These are phyloP conservation scores for Ceratocystis variospora DNA, from an alignment of 2,329 filamentous ascomycete species.

Conservation along the genomic window DNA sequence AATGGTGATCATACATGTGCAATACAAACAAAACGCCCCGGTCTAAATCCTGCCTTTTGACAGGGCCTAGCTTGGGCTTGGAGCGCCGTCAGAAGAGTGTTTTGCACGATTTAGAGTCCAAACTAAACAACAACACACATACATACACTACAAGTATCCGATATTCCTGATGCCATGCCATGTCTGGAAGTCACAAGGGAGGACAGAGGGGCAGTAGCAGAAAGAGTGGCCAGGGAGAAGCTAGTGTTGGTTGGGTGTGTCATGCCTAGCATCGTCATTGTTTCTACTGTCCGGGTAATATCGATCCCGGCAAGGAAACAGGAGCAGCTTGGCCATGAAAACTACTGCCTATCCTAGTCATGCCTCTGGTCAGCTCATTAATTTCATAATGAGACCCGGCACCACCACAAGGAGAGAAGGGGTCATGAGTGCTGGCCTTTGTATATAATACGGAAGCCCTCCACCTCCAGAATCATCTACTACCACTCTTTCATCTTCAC, in stretches of 20 bases:
- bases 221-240: neutral
- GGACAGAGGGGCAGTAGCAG: neutral
- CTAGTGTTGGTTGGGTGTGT: neutral
- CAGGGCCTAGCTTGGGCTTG: neutral
- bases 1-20: slow-evolving; percentile 16
- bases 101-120: slow-evolving; percentile 9
- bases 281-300: neutral
- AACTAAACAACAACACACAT: neutral
- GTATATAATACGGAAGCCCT: slow-evolving; percentile 5
- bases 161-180: neutral
- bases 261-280: neutral
- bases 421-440: neutral
- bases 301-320: neutral
- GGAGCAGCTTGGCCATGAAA: neutral
- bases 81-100: slow-evolving; percentile 17
- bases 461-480: neutral
- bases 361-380: neutral
- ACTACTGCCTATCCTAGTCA: neutral
- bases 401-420: too few species aligned
- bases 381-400: neutral
- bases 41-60: neutral
- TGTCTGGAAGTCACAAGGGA: neutral
- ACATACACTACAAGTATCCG: neutral
- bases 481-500: slow-evolving; percentile 12
- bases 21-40: slow-evolving; percentile 1